Base-by-base conservation (phyloP, 176 grass and related monocot species). In the Raddia distichophylla region DNA sequence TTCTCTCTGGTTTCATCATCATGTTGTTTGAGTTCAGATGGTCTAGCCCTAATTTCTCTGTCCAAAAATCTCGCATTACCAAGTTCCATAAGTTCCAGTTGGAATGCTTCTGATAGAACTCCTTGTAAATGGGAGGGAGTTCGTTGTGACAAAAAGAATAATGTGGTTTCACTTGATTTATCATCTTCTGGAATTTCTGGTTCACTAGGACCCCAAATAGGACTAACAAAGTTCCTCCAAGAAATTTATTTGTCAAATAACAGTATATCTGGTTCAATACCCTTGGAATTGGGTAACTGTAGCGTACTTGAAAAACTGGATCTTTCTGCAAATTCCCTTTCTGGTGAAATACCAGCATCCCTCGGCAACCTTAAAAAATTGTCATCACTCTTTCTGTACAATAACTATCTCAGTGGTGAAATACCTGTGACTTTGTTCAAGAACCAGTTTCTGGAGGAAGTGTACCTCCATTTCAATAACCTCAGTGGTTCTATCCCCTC, bases 101-200 rank as follows among this genome's bases (percentile, higher is more conserved):
- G 93, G 93, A 92, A 78, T 40, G 72, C 71, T 64, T 73, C 66
- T 69, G 68, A 89, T 20, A 17, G 17, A 62, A 96, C n/a, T 84
- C 93, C 93, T 42, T 96, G 93, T 55, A 82, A 74, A 27, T 96
- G 90, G 93, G 44, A 10, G 8, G 72, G 86, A 35, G 77, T 96
- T 55, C 15, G 13, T 20, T 96, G 93, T n/a, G 18, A 91, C 27
- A 69, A 47, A 43, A 82, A 51, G 37, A 45, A 54, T 9, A 69
- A 12, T 22, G 90, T 89, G 33, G 47, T 80, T 64, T 89, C 90
- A 17, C 6, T 96, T 13, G 19, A 85, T 54, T 80, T 96, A 3
- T 68, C 93, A 17, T 54, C n/a, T 27, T 78, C 14, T 22, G 82
- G 32, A 19, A 37, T 89, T 73, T 82, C 82, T 27, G 93, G 88